Evolutionary conservation across 345 rosid genomes (phyloP).

Genomic region (Mangifera indica): DNA sequence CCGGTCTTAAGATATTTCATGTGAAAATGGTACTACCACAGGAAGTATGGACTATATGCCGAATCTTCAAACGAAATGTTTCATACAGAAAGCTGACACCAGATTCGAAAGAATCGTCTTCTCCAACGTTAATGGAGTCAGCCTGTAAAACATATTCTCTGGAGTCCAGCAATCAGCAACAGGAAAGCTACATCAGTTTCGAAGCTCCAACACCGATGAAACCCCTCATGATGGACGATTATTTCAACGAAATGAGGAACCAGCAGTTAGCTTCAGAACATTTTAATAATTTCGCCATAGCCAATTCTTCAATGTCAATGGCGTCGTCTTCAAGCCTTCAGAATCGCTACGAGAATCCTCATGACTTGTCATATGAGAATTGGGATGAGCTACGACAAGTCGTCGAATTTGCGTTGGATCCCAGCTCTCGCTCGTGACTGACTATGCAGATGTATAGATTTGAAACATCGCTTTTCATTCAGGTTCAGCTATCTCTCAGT

Average conservation of each 20-base stretch:
- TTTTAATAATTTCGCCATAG: neutral
- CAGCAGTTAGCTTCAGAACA: slow-evolving; percentile 12
- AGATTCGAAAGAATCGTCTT: slow-evolving; percentile 57
- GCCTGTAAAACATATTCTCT: no score
- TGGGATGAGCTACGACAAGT: slow-evolving; percentile 83
- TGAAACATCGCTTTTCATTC: neutral
- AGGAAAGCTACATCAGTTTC: no score
- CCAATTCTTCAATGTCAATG: slow-evolving; percentile 27
- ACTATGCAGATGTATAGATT: no score
- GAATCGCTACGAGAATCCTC: slow-evolving; percentile 17
- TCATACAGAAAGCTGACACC: slow-evolving; percentile 49
- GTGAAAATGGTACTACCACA: no score
- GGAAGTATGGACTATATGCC: slow-evolving; percentile 92
- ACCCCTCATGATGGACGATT: slow-evolving; percentile 5
- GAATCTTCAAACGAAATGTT: slow-evolving; percentile 64
- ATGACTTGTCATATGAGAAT: slow-evolving; percentile 35
- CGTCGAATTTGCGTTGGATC: slow-evolving; percentile 58
- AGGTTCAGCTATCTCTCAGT: neutral
- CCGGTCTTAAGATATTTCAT: no score
- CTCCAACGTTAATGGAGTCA: slow-evolving; percentile 8
- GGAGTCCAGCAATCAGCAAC: slow-evolving; percentile 21
- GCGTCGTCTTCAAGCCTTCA: slow-evolving; percentile 40
- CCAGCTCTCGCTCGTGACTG: slow-evolving; percentile 31
- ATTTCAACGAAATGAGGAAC: no score
- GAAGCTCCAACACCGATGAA: no score